Evolutionary conservation across 164 flowering plant species (phyloP), one percentile per base, ranked within the genome.

Genomic region (Magnolia officinalis): DNA sequence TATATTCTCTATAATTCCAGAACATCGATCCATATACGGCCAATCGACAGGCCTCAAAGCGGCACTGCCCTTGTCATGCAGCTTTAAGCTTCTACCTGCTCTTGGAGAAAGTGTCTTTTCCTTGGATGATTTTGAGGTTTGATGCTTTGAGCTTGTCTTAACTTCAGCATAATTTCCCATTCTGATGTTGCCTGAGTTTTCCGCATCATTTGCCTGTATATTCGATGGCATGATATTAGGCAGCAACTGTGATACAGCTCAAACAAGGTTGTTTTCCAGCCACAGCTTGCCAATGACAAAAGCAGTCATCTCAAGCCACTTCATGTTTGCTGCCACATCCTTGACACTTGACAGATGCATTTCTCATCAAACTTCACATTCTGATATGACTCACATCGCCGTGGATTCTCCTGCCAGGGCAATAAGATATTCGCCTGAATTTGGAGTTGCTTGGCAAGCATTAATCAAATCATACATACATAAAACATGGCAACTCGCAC

Each of bases 1-100:
- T 63, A 76, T n/a, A 74, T 73, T 78, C 65, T 74, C 78, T 67
- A 63, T 80, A 70, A 4, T 31, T 51, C 66, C 77, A 24, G 23
- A 71, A 64, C 10, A 8, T 21, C 21, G 63, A 14, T 72, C 9
- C 9, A 29, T 51, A 51, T 51, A 23, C 14, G 23, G n/a, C 64
- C 24, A 19, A 29, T 72, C 74, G 24, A 21, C 52, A 14, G 74
- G 74, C 49, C 19, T 67, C 26, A 20, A 67, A 18, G 45, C 18
- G 23, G 61, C 61, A 55, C n/a, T 13, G 26, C 23, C 7, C 67
- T 74, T 63, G 52, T 74, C 68, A 11, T 24, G 67, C 23, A 63
- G 23, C 69, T n/a, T 74, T 31, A 49, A 74, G 24, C 58, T 69
- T 69, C 66, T 55, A 13, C 65, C 55, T 52, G 23, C 78, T 68